Conservation (phyloP, 2,329 filamentous ascomycete species). For the Byssoonygena ceratinophila region DNA sequence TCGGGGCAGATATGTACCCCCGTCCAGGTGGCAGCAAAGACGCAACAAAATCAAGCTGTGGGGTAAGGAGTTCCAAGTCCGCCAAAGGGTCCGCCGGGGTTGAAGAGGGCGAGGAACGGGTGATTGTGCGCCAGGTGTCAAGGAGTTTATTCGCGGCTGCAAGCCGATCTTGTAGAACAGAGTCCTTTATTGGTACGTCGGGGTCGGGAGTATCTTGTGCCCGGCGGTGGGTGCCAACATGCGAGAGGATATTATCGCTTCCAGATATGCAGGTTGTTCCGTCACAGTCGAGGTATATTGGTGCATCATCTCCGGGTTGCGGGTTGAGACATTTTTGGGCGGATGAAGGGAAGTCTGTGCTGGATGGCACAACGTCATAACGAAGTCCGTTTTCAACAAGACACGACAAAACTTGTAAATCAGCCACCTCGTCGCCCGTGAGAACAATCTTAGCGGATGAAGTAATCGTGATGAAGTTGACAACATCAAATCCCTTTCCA, state of each 20-base stretch:
- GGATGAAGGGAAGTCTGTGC: background rate
- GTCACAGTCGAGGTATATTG: slow-evolving; percentile 21
- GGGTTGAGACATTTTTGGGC: slow-evolving; percentile 13
- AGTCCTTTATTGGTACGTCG: slow-evolving; percentile 21
- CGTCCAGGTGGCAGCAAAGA: slow-evolving; percentile 20
- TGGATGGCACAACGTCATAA: slow-evolving; percentile 20
- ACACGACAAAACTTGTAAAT: slow-evolving; percentile 31
- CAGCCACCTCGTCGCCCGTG: slow-evolving; percentile 23
- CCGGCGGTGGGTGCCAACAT: slow-evolving; percentile 21
- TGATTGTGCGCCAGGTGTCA: background rate
- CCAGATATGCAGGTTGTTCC: slow-evolving; percentile 23
- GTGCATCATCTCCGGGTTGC: slow-evolving; percentile 15
- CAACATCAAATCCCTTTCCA: slow-evolving; percentile 71
- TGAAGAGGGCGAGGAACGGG: background rate
- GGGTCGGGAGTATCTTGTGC: slow-evolving; percentile 10
- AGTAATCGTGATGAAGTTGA: slow-evolving; percentile 37
- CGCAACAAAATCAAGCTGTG: slow-evolving; percentile 6
- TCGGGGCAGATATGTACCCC: slow-evolving; percentile 29
- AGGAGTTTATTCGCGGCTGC: slow-evolving; percentile 4
- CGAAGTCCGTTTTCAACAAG: slow-evolving; percentile 33
- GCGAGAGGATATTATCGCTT: slow-evolving; percentile 25
- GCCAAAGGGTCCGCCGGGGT: background rate
- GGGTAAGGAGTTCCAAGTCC: background rate
- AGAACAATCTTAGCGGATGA: slow-evolving; percentile 23
- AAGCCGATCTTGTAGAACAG: slow-evolving; percentile 23